Conservation (phyloP, 805 yeast species). For the Pichia kluyveri region DNA sequence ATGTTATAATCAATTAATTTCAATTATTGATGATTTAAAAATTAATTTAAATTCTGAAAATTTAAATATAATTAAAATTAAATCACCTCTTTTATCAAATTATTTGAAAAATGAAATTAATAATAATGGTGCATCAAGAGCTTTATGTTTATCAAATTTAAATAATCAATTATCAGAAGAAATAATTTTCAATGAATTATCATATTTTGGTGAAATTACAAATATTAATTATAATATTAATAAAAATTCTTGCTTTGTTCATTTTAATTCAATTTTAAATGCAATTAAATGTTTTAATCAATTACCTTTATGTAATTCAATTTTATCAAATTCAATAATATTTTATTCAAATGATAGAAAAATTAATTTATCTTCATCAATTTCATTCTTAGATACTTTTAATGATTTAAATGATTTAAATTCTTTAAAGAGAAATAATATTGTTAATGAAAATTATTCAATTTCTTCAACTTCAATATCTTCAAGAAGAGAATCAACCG, state of each 20-base stretch:
- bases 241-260: slow-evolving; percentile 23
- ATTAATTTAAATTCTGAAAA: slow-evolving; percentile 30
- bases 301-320: slow-evolving; percentile 19
- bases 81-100: slow-evolving; percentile 22
- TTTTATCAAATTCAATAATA: slow-evolving; percentile 17
- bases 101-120: slow-evolving; percentile 21
- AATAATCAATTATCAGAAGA: slow-evolving; percentile 8
- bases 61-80: slow-evolving; percentile 26
- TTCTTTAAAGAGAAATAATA: neutral
- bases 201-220: slow-evolving; percentile 34
- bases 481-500: slow-evolving; percentile 14
- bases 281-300: slow-evolving; percentile 38
- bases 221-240: slow-evolving; percentile 21
- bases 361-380: neutral
- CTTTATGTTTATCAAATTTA: slow-evolving; percentile 20
- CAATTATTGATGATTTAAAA: slow-evolving; percentile 13
- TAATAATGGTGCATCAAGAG: slow-evolving; percentile 24
- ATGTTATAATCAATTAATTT: slow-evolving; percentile 14
- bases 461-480: slow-evolving; percentile 21
- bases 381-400: neutral
- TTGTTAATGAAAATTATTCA: slow-evolving; percentile 13
- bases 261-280: slow-evolving; percentile 37
- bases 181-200: slow-evolving; percentile 25
- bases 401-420: neutral
- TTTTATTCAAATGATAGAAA: slow-evolving; percentile 22